Conservation (phyloP, 768 basidiomycete genomes). For the Mycena chlorophos region DNA sequence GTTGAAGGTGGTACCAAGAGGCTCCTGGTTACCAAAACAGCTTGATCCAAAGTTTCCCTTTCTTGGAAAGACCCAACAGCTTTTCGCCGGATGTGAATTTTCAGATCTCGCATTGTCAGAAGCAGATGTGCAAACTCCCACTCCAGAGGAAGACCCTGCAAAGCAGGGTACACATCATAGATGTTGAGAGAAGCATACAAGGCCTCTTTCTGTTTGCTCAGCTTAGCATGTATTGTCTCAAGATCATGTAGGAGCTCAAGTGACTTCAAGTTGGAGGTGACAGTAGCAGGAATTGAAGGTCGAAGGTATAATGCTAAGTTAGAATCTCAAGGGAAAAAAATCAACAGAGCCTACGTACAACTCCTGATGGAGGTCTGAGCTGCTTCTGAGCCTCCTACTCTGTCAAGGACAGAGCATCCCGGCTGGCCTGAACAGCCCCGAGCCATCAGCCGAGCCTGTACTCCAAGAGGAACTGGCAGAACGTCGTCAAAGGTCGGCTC, state of each 20-base stretch:
- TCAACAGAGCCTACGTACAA: constrained; percentile 25
- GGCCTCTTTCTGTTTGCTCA: constrained; percentile 29
- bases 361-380: constrained; percentile 32
- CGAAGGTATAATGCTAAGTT: constrained; percentile 1
- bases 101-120: constrained; percentile 31
- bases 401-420: no score
- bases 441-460: no score
- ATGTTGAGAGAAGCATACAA: constrained; percentile 39
- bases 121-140: constrained; percentile 34
- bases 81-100: constrained; percentile 27
- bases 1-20: constrained; percentile 16
- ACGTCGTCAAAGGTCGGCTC: no score
- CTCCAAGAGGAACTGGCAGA: no score
- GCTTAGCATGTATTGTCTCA: constrained; percentile 18
- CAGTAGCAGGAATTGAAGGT: constrained; percentile 11
- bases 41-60: constrained; percentile 28
- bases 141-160: constrained; percentile 27
- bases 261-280: constrained; percentile 9
- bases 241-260: constrained; percentile 23
- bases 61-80: constrained; percentile 29
- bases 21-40: constrained; percentile 20
- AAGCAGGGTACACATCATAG: constrained; percentile 32
- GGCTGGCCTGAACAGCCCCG: no score
- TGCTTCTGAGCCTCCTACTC: constrained; percentile 34
- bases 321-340: not conserved